Evolutionary conservation across 108 stramenopile genomes (phyloP).

Genomic region (Skeletonema menzelii): DNA sequence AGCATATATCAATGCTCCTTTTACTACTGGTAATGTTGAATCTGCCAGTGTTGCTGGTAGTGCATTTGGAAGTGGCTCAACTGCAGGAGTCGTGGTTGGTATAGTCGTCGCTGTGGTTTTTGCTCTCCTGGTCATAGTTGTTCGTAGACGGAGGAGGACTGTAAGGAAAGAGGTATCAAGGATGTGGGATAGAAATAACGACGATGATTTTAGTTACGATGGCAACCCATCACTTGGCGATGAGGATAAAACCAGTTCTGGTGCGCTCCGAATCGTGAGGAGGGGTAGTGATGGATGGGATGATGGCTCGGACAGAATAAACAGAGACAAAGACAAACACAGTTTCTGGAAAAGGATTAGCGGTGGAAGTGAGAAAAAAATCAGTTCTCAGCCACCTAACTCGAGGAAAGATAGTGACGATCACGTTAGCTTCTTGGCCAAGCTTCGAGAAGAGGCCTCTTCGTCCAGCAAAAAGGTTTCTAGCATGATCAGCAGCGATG

Average conservation of each 20-base stretch:
- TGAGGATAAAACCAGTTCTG: background rate
- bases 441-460: constrained; percentile 33
- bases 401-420: constrained; percentile 19
- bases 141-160: constrained; percentile 1
- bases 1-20: constrained; percentile 32
- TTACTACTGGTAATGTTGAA: background rate
- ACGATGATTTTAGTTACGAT: constrained; percentile 24
- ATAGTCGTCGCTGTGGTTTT: constrained; percentile 15
- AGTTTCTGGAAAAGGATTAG: constrained; percentile 21
- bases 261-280: constrained; percentile 15
- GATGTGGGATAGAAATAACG: constrained; percentile 27
- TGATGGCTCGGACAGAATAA: constrained; percentile 34
- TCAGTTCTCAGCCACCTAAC: background rate
- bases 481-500: background rate
- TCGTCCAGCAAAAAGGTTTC: constrained; percentile 28
- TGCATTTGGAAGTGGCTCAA: background rate
- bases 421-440: constrained; percentile 21
- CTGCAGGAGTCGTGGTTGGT: constrained; percentile 20
- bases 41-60: background rate
- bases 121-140: background rate
- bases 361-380: background rate
- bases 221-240: background rate
- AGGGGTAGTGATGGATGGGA: constrained; percentile 23
- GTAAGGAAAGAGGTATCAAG: constrained; percentile 1
- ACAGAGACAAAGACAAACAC: constrained; percentile 21